Percentiles rank a stretch among this genome's conserved stretches.
Evolutionary conservation across 768 basidiomycete species (phyloP).

Genomic region (Ramaria sp.): DNA sequence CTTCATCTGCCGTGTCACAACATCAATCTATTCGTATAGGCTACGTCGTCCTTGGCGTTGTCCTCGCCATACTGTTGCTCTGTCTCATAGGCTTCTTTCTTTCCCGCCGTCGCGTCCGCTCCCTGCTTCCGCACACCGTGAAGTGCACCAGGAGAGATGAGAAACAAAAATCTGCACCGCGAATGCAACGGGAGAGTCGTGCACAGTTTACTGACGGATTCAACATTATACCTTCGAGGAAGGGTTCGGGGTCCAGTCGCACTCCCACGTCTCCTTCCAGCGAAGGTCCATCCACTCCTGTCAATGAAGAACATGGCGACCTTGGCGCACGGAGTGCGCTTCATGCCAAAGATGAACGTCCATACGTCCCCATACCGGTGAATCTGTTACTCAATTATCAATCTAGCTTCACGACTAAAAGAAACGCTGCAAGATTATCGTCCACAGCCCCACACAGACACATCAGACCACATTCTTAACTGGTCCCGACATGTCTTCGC

Average conservation of each 20-base stretch:
- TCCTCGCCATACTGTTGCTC: not conserved
- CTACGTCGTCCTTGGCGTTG: constrained; percentile 4
- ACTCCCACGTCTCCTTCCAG: not conserved
- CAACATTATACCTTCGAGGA: not conserved
- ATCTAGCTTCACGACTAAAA: not conserved
- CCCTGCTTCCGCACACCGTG: not conserved
- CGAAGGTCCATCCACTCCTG: not conserved
- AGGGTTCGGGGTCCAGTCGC: not conserved
- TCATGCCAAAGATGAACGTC: not conserved
- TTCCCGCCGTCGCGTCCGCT: not conserved
- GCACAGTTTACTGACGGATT: not conserved
- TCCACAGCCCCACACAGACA: not conserved
- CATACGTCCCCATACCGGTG: not conserved
- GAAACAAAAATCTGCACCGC: not conserved
- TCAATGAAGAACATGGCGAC: not conserved
- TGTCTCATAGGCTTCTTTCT: not conserved
- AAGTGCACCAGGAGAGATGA: not conserved
- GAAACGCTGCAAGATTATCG: not conserved
- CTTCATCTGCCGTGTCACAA: not conserved
- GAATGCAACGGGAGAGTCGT: not conserved
- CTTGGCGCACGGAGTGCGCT: not conserved
- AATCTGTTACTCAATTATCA: not conserved
- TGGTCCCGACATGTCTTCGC: not conserved
- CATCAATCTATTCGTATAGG: not conserved
- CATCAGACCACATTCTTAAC: not conserved